These are phyloP conservation scores for Pichia manshurica DNA, from an alignment of 805 yeast genomes.

Conservation along the genomic window DNA sequence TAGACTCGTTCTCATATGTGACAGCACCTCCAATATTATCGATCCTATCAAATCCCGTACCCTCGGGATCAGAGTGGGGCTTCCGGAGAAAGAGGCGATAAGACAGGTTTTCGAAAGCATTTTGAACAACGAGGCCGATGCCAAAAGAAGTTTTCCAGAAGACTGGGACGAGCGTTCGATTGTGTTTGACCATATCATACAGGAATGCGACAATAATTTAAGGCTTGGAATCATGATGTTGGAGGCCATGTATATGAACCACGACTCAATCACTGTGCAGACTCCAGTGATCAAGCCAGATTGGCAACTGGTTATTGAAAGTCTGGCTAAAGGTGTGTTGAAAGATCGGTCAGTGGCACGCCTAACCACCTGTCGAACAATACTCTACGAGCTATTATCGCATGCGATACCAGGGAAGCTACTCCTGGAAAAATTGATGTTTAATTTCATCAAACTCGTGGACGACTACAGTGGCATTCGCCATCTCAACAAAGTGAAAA, in stretches of 20 bases:
- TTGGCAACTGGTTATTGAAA: slow-evolving; percentile 79
- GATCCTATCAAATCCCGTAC: slow-evolving; percentile 95
- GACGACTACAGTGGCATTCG: slow-evolving; percentile 18
- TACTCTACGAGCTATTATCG: slow-evolving; percentile 75
- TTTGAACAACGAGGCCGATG: slow-evolving; percentile 48
- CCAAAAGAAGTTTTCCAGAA: slow-evolving; percentile 23
- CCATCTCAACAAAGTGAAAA: slow-evolving; percentile 27
- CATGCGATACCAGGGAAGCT: slow-evolving; percentile 90
- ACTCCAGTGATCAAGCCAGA: slow-evolving; percentile 67
- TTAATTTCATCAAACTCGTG: slow-evolving; percentile 28
- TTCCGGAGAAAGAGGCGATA: slow-evolving; percentile 66
- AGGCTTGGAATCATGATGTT: slow-evolving; percentile 72
- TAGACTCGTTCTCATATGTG: slow-evolving; percentile 77
- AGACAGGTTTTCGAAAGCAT: slow-evolving; percentile 48
- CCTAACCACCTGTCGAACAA: slow-evolving; percentile 55
- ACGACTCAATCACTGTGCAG: slow-evolving; percentile 41
- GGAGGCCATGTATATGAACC: slow-evolving; percentile 76
- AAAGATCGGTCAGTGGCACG: slow-evolving; percentile 60
- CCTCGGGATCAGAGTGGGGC: slow-evolving; percentile 75
- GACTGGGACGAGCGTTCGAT: slow-evolving; percentile 31
- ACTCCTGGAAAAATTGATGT: slow-evolving; percentile 58
- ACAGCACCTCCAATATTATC: slow-evolving; percentile 85
- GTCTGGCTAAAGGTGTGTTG: slow-evolving; percentile 54
- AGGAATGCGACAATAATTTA: slow-evolving; percentile 59
- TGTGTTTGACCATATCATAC: slow-evolving; percentile 48